Evolutionary conservation across 2,329 filamentous ascomycete genomes (phyloP), one percentile per base, ranked within the genome.

Genomic region (Fusarium oxysporum): DNA sequence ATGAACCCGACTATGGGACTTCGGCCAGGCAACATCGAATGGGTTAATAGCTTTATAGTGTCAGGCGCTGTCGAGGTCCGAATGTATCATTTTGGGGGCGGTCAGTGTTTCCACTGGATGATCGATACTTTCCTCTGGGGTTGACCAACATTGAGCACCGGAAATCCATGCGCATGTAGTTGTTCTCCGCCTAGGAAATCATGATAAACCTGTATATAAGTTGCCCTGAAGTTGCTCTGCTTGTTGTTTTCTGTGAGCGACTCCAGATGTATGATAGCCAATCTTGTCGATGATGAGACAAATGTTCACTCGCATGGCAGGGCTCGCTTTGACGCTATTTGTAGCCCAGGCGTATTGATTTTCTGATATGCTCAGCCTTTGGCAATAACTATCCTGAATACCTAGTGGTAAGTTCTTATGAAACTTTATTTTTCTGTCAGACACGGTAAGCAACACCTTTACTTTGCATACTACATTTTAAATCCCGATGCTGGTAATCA

Each of bases 1-100:
- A 62, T 58, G 44, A 63, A 68, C 61, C 44, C 59, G 43, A 47
- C 37, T 30, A 35, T 55, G 40, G 55, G 68, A 48, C 47, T 61
- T 61, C 45, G 53, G 25, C 6, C 37, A 28, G 17, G 44, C 23
- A 50, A 23, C 19, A 41, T 56, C 17, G 11, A 61, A 71, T 23
- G 11, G 33, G 23, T 37, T 53, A 45, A 48, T 30, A 28, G 40
- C 58, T 68, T 45, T 53, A 58, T 35, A 38, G 37, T 32, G n/a
- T 45, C 68, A 48, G 12, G 19, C 25, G 14, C 21, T 30, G 45
- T 32, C n/a, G 28, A 30, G 38, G 38, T 37, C 50, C 35, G 41
- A n/a, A 28, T n/a, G 16, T 54, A 43, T 38, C 37, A 61, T 70
- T 40, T n/a, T 37, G 17, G 44, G 48, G 45, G 66, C 53, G 25